A percentile compares a stretch with the other conserved stretches of the same genome.
Conservation (phyloP, 176 grass and related monocot genomes). For the Lolium rigidum region DNA sequence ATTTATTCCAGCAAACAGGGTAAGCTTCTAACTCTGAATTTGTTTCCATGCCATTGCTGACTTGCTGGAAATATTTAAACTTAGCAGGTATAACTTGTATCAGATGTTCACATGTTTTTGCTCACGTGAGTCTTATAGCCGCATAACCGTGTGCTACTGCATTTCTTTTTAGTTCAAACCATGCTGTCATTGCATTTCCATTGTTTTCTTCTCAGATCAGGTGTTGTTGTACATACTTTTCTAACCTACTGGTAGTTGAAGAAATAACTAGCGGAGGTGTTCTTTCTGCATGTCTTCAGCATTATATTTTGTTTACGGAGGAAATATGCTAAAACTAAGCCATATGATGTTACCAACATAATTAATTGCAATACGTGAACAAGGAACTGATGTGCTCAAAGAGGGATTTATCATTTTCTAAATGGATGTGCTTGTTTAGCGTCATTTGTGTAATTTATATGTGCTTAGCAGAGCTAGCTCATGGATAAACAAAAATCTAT, state of each 20-base stretch:
- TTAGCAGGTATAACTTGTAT: not conserved
- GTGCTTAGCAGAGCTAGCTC: conserved; percentile 13
- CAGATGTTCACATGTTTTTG: not conserved
- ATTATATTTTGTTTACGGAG: conserved; percentile 2
- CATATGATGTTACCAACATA: not conserved
- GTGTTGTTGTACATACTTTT: conserved; percentile 4
- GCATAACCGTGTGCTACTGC: not conserved
- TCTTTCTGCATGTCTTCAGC: conserved; percentile 15
- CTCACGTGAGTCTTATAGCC: not conserved
- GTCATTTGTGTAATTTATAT: not conserved
- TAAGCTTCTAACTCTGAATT: conserved; percentile 36
- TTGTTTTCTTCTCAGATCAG: conserved; percentile 3
- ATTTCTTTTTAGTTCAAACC: not conserved
- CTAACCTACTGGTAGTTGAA: not conserved
- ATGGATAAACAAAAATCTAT: conserved; percentile 45
- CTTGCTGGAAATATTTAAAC: conserved; percentile 2
- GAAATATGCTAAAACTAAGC: conserved; percentile 10
- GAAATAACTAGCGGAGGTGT: not conserved
- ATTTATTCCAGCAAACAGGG: conserved; percentile 82
- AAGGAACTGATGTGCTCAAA: conserved; percentile 1
- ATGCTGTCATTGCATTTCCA: not conserved
- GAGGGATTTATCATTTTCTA: not conserved
- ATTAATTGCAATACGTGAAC: not conserved
- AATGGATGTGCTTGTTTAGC: not conserved
- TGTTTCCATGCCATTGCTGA: not conserved